Percentiles rank a stretch among this genome's conserved stretches.
These are phyloP conservation scores for Alternaria viburni DNA, from an alignment of 2,329 filamentous ascomycete genomes.

Conservation along the genomic window DNA sequence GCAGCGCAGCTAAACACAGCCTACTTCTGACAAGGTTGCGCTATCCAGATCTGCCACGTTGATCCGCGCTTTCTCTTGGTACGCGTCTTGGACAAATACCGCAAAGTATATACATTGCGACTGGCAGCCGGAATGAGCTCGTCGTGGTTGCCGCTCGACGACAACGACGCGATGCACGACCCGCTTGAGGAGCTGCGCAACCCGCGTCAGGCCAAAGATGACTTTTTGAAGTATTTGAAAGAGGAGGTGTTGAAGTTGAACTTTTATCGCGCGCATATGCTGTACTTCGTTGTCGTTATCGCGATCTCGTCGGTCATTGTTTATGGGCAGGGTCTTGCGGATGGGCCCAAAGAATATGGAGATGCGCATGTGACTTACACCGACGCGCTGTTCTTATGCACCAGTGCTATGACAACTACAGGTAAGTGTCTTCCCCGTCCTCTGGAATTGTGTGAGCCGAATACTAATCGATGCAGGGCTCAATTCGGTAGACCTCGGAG, in stretches of 20 bases:
- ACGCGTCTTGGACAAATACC: background rate
- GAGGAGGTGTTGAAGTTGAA: constrained; percentile 24
- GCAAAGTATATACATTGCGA: background rate
- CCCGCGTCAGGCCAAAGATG: constrained; percentile 23
- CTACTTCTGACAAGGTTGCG: background rate
- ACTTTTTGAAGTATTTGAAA: constrained; percentile 25
- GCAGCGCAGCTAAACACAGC: constrained; percentile 1
- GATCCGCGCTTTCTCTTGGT: background rate
- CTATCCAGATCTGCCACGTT: background rate
- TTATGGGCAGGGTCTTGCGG: constrained; percentile 35
- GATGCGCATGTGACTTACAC: constrained; percentile 31
- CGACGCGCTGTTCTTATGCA: constrained; percentile 36
- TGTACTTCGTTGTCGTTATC: constrained; percentile 38
- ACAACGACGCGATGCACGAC: constrained; percentile 19
- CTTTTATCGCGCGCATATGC: constrained; percentile 38
- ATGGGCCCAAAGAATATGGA: constrained; percentile 25
- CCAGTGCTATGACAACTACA: constrained; percentile 42
- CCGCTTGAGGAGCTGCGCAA: constrained; percentile 23
- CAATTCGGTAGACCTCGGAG: constrained; percentile 33
- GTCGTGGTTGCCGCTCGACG: constrained; percentile 8
- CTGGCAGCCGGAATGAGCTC: constrained; percentile 4
- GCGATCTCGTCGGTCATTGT: constrained; percentile 34
- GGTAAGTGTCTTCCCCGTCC: constrained; percentile 5
- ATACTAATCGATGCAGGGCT: constrained; percentile 23
- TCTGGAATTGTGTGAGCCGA: background rate